These are phyloP conservation scores for Backusella tarrabulga DNA, from an alignment of 192 early-diverging fungal genomes.

Conservation along the genomic window DNA sequence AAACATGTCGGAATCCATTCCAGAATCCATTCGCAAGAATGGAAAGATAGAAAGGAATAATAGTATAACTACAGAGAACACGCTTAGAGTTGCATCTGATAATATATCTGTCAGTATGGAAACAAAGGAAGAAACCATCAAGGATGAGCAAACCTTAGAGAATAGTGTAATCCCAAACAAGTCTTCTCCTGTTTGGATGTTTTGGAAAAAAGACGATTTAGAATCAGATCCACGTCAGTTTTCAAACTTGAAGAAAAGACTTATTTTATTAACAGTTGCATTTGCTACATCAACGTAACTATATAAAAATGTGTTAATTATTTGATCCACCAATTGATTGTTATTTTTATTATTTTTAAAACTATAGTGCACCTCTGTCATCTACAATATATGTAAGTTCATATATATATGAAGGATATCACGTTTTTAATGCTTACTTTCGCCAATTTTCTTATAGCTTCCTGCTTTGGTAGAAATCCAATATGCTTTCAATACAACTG, in stretches of 20 bases:
- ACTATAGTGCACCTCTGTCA: conserved; percentile 16
- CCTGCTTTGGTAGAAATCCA: conserved; percentile 28
- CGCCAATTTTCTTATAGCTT: neutral
- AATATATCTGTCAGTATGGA: neutral
- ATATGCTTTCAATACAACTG: conserved; percentile 24
- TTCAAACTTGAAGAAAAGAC: conserved; percentile 6
- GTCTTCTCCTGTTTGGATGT: neutral
- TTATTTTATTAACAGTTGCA: conserved; percentile 5
- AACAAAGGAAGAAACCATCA: neutral
- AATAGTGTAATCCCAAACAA: neutral
- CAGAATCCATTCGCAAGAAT: neutral
- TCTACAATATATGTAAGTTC: conserved; percentile 28
- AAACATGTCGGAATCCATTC: neutral
- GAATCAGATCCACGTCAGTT: conserved; percentile 1
- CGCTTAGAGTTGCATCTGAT: neutral
- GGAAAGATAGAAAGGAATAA: neutral
- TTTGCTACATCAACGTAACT: conserved; percentile 6
- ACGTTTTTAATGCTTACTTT: neutral
- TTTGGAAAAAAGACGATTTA: neutral
- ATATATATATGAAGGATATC: neutral
- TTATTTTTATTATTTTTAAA: neutral
- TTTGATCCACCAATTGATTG: neutral
- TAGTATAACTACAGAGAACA: neutral
- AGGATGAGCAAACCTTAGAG: neutral
- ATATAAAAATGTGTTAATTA: neutral